Conservation (phyloP, 805 yeast genomes). For the Grigorovia transvaalensis region DNA sequence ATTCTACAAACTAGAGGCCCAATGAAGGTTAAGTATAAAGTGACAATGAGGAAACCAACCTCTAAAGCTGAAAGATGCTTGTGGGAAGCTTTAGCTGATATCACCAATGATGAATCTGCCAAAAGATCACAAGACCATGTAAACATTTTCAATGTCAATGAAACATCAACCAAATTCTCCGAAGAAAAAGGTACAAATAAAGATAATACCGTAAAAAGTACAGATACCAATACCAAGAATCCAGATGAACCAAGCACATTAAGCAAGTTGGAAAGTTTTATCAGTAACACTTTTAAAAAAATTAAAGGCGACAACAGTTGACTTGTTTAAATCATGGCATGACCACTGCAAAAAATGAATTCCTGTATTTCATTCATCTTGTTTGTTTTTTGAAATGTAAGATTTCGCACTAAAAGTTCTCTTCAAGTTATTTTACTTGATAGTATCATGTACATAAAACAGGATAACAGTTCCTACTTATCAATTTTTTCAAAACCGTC, state of each 20-base stretch:
- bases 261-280: conserved; percentile 47
- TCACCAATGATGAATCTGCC: conserved; percentile 72
- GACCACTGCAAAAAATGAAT: too few species aligned
- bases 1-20: conserved; percentile 60
- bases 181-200: neutral
- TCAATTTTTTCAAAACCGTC: too few species aligned
- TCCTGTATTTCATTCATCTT: too few species aligned
- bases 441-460: neutral
- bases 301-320: conserved; percentile 25
- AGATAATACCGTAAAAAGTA: neutral
- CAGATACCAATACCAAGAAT: conserved; percentile 5
- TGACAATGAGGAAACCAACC: conserved; percentile 62
- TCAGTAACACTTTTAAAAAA: conserved; percentile 48
- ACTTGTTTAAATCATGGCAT: neutral
- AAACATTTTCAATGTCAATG: neutral
- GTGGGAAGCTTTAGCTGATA: conserved; percentile 90
- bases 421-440: neutral
- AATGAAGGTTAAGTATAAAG: conserved; percentile 61
- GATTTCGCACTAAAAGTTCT: too few species aligned
- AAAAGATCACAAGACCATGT: conserved; percentile 36
- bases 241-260: conserved; percentile 29
- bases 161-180: neutral
- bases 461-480: too few species aligned
- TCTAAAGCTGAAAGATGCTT: conserved; percentile 80
- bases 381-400: too few species aligned